Evolutionary conservation across 1,284 basidiomycete species (phyloP).

Genomic region (Fomitopsis schrenkii): DNA sequence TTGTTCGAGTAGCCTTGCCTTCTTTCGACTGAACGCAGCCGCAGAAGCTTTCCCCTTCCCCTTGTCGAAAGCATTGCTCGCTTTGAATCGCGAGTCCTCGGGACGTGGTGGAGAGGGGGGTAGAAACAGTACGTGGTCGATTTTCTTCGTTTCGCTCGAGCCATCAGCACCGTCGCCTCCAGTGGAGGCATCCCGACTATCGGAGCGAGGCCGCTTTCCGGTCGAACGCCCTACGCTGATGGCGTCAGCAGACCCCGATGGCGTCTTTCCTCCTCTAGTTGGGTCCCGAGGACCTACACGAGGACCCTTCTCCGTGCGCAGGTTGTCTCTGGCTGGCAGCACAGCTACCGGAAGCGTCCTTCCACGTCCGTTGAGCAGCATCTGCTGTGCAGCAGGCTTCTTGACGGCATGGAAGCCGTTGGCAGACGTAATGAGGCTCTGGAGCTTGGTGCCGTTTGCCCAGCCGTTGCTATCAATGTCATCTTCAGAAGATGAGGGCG

Average conservation of each 20-base stretch:
- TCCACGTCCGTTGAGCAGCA: conserved; percentile 8
- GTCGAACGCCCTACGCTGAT: conserved; percentile 5
- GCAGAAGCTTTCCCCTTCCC: conserved; percentile 29
- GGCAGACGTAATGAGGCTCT: conserved; percentile 13
- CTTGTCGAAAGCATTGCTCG: conserved; percentile 32
- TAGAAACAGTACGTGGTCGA: conserved; percentile 22
- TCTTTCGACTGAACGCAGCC: conserved; percentile 34
- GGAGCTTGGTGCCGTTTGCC: conserved; percentile 17
- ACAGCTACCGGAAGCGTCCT: conserved; percentile 22
- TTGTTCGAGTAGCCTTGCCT: conserved; percentile 29
- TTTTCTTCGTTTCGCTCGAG: conserved; percentile 2
- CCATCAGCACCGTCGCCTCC: conserved; percentile 10
- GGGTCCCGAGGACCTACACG: conserved; percentile 2
- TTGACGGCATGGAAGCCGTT: conserved; percentile 13
- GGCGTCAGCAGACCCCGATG: neutral
- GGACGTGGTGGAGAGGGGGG: conserved; percentile 65
- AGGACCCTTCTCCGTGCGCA: conserved; percentile 20
- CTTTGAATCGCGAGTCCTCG: conserved; percentile 22
- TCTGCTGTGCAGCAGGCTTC: conserved; percentile 7
- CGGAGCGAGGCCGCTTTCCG: conserved; percentile 22
- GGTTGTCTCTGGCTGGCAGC: conserved; percentile 27
- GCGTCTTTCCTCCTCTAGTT: neutral
- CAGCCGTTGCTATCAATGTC: conserved; percentile 18
- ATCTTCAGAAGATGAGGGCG: conserved; percentile 24
- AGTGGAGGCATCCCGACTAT: conserved; percentile 4